Percentiles rank a stretch among this genome's conserved stretches.
Evolutionary conservation across 2,329 filamentous ascomycete genomes (phyloP).

Genomic region (Coniochaeta sp.): DNA sequence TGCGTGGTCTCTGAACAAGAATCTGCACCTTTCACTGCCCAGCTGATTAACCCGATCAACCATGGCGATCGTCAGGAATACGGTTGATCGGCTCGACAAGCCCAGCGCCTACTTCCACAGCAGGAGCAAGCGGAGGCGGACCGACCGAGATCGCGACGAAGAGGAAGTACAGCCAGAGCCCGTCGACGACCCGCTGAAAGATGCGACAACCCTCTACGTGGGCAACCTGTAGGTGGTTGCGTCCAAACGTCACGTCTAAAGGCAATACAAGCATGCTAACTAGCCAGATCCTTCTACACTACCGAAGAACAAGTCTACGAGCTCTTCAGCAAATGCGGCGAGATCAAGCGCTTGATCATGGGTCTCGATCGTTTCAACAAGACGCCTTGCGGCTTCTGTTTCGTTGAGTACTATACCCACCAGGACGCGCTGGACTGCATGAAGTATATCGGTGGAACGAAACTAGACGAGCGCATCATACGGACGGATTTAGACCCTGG

Average conservation of each 20-base stretch:
- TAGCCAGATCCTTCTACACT: conserved; percentile 80
- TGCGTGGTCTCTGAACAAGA: background rate
- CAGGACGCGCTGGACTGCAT: conserved; percentile 95
- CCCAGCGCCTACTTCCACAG: conserved; percentile 89
- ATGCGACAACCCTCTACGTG: conserved; percentile 93
- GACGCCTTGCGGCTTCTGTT: conserved; percentile 98
- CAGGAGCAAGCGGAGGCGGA: conserved; percentile 69
- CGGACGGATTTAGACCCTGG: conserved; percentile 92
- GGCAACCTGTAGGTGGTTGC: conserved; percentile 69
- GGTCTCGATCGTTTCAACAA: conserved; percentile 94
- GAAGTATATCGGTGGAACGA: conserved; percentile 97
- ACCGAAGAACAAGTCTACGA: conserved; percentile 99
- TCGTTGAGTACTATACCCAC: conserved; percentile 98
- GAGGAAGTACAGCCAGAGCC: conserved; percentile 38
- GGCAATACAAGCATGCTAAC: conserved; percentile 6
- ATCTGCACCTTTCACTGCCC: background rate
- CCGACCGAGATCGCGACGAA: conserved; percentile 52
- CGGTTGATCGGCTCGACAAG: conserved; percentile 85
- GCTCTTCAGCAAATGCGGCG: conserved; percentile 90
- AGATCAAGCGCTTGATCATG: conserved; percentile 98
- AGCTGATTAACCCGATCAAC: background rate
- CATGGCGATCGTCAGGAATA: conserved; percentile 45
- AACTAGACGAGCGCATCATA: conserved; percentile 95
- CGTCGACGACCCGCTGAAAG: conserved; percentile 71
- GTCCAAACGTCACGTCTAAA: background rate